Evolutionary conservation across 371 early-diverging fungal species (phyloP), one percentile per base, ranked within the genome.

Genomic region (Umbelopsis sp.): DNA sequence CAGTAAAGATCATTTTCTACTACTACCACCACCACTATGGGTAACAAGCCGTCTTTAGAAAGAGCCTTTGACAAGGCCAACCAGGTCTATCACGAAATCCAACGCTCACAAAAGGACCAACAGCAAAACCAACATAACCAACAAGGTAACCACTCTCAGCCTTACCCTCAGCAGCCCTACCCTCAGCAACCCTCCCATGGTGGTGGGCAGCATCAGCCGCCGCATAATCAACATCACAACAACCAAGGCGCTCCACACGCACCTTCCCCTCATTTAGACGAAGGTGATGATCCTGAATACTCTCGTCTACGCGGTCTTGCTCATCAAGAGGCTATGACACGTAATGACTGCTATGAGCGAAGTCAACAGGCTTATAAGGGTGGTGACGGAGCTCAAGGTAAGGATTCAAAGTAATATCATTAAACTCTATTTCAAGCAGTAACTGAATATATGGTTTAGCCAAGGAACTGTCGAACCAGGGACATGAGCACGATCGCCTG

Each of bases 381-480:
- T 48, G 79, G 80, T 14, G 74, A 81, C 50, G 80, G 80, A 18
- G 80, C 76, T 18, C 32, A 45, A 77, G 84, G 84, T 84, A 67
- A 50, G 38, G 6, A 25, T 25, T 29, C 63, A 29, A 44, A 6
- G 32, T 9, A 48, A 8, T 46, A 24, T 29, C 5, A 20, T 46
- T 65, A 3, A 10, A 41, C 7, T 41, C 12, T 7, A 41, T 41
- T 5, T 7, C 41, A 41, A 41, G 7, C 12, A 41, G 24, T 44
- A 41, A 38, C n/a, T 0, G 5, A 41, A 64, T 44, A 38, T 62
- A 12, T 29, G 14, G 53, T 10, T 53, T 29, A 81, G 84, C 83
- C 66, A 85, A 82, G 76, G 82, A 85, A 24, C 73, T 87, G 18
- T 89, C 88, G 2, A 74, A 77, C 44, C 71, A 82, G 48, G 86